Evolutionary conservation across 164 flowering plant genomes (phyloP).

Genomic region (Kingdonia uniflora): DNA sequence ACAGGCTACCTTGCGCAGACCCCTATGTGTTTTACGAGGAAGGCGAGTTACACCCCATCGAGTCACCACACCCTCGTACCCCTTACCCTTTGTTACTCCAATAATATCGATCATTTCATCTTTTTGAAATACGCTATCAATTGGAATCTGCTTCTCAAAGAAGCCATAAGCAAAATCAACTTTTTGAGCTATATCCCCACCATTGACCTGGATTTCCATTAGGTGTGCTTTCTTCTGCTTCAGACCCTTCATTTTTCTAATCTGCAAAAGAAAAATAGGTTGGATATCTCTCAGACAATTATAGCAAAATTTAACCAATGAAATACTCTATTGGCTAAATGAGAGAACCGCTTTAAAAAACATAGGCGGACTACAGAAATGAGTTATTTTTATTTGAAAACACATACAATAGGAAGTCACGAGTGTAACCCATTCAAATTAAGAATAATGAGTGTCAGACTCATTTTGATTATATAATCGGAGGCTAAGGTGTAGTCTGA

Average conservation of each 20-base stretch:
- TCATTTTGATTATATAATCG: no score
- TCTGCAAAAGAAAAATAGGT: conserved; percentile 18
- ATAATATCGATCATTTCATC: conserved; percentile 78
- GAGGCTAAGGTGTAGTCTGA: no score
- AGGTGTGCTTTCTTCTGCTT: conserved; percentile 75
- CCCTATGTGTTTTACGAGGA: conserved; percentile 67
- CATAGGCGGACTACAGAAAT: no score
- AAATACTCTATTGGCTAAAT: no score
- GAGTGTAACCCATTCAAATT: no score
- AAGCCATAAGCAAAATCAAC: conserved; percentile 61
- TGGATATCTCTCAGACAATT: no score
- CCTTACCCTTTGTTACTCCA: conserved; percentile 77
- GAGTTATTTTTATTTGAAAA: no score
- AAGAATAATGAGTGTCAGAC: no score
- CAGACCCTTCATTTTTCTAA: conserved; percentile 62
- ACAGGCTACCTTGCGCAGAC: conserved; percentile 67
- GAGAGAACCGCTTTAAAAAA: no score
- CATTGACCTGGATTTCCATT: conserved; percentile 76
- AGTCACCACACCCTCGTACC: conserved; percentile 76
- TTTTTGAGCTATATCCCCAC: conserved; percentile 51
- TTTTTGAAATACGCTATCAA: conserved; percentile 64
- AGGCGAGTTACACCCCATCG: conserved; percentile 80
- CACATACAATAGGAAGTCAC: no score
- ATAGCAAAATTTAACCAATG: no score
- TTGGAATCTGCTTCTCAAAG: conserved; percentile 62